Evolutionary conservation across 495 filamentous ascomycete genomes (phyloP).

Genomic region (Penicillium canariense): DNA sequence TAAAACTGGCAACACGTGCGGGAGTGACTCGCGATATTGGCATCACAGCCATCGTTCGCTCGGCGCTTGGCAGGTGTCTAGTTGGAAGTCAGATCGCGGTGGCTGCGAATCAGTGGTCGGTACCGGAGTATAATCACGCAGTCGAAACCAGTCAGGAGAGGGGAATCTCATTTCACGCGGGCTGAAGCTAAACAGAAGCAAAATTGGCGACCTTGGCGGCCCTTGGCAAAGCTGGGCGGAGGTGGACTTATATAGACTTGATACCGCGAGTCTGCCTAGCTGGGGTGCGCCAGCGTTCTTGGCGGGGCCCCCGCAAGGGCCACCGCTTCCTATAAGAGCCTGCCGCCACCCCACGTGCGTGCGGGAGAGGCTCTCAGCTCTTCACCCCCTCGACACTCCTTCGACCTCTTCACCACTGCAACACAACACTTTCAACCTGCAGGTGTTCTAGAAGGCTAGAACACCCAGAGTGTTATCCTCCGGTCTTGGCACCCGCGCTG

Average conservation of each 20-base stretch:
- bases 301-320: conserved; percentile 13
- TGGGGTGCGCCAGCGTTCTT: conserved; percentile 5
- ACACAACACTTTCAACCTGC: neutral
- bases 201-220: conserved; percentile 21
- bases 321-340: conserved; percentile 17
- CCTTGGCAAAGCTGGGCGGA: conserved; percentile 21
- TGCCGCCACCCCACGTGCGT: conserved; percentile 14
- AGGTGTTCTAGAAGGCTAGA: neutral
- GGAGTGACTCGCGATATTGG: conserved; percentile 12
- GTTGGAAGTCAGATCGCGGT: conserved; percentile 10
- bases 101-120: conserved; percentile 9
- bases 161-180: neutral
- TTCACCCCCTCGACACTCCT: neutral
- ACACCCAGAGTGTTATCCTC: neutral
- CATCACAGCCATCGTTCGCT: conserved; percentile 5
- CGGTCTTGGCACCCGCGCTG: neutral
- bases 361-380: conserved; percentile 4
- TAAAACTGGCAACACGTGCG: conserved; percentile 18
- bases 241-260: conserved; percentile 2
- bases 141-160: conserved; percentile 6
- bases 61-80: conserved; percentile 20
- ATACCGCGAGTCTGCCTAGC: neutral
- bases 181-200: conserved; percentile 5
- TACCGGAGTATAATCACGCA: conserved; percentile 16
- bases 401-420: neutral